Base-by-base conservation (phyloP, 2,329 filamentous ascomycete genomes). In the Colletotrichum echinochloae region DNA sequence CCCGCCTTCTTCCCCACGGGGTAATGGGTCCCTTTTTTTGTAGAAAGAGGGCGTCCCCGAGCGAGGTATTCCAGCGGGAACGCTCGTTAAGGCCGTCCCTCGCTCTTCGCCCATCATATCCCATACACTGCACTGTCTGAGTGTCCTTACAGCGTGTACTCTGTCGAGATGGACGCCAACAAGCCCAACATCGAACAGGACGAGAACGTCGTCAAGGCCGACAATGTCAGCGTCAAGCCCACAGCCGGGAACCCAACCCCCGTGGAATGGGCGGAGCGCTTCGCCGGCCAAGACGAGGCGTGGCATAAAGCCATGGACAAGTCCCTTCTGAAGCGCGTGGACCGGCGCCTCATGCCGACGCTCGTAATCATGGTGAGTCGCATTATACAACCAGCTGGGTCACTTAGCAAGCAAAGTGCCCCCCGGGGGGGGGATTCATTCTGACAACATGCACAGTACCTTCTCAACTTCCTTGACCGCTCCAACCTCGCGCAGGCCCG, bases 381-480 rank as follows among this genome's bases (percentile, higher is more conserved):
- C n/a, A 46, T 5, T 14, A 26, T 26, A n/a, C 12, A 33, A 39
- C 5, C n/a, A 1, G 20, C 9, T 2, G n/a, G n/a, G 12, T n/a
- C 37, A 6, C n/a, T 14, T 26, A 88, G 74, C 80, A 88, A 48
- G 16, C 12, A 11, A n/a, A n/a, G n/a, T n/a, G n/a, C n/a, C n/a
- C n/a, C n/a, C n/a, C n/a, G n/a, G n/a, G n/a, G n/a, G 16, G 33
- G 8, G 28, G 9, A 44, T 2, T 1, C 28, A 30, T 30, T 3
- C 11, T 44, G 1, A 33, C 28, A 33, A 3, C 35, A 57, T n/a
- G 61, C 1, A 3, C 18, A 62, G 60, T 71, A 68, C 73, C 80
- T 88, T 1, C 80, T 89, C 68, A 88, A 87, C 77, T 88, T 86
- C 73, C 80, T 89, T 20, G 87, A 88, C 74, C 81, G 85, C 3